Evolutionary conservation across 257 asterid genomes (phyloP), one percentile per base, ranked within the genome.

Genomic region (Solanum lycopersicoides): DNA sequence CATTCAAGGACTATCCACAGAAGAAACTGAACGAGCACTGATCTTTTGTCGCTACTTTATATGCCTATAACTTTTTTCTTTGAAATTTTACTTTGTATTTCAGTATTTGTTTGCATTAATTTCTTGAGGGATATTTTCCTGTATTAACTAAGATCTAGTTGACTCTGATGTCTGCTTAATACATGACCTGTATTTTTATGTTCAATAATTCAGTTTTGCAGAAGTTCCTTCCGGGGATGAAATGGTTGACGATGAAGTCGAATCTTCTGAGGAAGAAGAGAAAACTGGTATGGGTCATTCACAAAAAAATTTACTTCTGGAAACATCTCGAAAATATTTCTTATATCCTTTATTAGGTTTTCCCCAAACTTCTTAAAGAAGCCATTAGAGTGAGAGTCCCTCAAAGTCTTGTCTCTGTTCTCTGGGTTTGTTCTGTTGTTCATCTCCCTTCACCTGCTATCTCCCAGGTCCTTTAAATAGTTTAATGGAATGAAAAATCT

Each of bases 181-280:
- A 25, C 45, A 47, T 30, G 63, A 50, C 39, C 44, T 9, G 30
- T 63, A 18, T 32, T 47, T 10, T 80, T 47, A 50, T 47, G 68
- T 50, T 50, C 85, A 86, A 69, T 86, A 42, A 34, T 82, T 88
- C 93, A 95, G 99, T 88, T 96, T 94, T 91, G 92, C 92, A 82
- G 99, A 94, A 89, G 88, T 83, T 59, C 93, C 96, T 83, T 91
- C 98, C 72, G 98, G 91, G 83, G 98, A 93, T 87, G 95, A 92
- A 91, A 83, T 92, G 77, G 69, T 85, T 41, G 93, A 87, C 68
- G 85, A 83, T 80, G 93, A 66, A 63, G 88, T 76, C 12, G 96
- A 89, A 88, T 89, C 90, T 12, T 91, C 93, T 16, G 95, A 89
- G 85, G 96, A 82, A 56, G 95, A 92, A 88, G 94, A 92, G 63